Evolutionary conservation across 1,139 yeast genomes (phyloP).

Genomic region (Candida sp.): DNA sequence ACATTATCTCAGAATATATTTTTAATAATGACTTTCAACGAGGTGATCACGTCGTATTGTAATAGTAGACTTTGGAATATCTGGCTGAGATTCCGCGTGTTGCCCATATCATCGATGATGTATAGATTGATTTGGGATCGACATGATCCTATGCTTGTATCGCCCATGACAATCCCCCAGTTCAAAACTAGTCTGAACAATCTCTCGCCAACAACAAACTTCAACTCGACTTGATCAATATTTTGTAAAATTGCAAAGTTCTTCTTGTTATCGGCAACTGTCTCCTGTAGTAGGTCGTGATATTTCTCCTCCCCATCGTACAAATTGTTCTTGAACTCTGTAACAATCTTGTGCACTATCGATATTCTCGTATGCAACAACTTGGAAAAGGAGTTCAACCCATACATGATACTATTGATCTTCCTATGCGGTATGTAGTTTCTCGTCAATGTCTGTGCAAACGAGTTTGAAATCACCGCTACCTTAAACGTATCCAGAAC

Average conservation of each 20-base stretch:
- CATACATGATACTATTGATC: conserved; percentile 32
- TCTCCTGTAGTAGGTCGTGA: conserved; percentile 3
- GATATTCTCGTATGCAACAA: conserved; percentile 25
- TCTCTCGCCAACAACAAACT: conserved; percentile 6
- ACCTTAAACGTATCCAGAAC: conserved; percentile 13
- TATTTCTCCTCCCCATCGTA: conserved; percentile 2
- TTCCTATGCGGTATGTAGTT: conserved; percentile 32
- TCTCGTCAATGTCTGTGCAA: conserved; percentile 18
- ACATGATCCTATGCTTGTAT: conserved; percentile 30
- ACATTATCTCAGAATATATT: conserved; percentile 20
- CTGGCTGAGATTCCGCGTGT: conserved; percentile 12
- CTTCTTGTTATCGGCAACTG: conserved; percentile 18
- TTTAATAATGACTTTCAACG: conserved; percentile 26
- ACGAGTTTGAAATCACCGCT: conserved; percentile 26
- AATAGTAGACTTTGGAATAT: conserved; percentile 25
- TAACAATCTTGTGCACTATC: conserved; percentile 22
- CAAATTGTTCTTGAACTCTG: conserved; percentile 17
- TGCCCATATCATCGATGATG: conserved; percentile 11
- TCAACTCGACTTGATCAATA: conserved; percentile 22
- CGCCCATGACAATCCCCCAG: conserved; percentile 33
- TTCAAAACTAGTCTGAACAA: conserved; percentile 18
- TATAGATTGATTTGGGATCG: conserved; percentile 23
- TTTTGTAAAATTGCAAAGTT: conserved; percentile 24
- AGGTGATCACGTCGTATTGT: conserved; percentile 29
- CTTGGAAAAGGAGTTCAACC: conserved; percentile 35